Evolutionary conservation across 1,139 yeast genomes (phyloP), one percentile per base, ranked within the genome.

Genomic region (Nakaseomyces bracarensis): DNA sequence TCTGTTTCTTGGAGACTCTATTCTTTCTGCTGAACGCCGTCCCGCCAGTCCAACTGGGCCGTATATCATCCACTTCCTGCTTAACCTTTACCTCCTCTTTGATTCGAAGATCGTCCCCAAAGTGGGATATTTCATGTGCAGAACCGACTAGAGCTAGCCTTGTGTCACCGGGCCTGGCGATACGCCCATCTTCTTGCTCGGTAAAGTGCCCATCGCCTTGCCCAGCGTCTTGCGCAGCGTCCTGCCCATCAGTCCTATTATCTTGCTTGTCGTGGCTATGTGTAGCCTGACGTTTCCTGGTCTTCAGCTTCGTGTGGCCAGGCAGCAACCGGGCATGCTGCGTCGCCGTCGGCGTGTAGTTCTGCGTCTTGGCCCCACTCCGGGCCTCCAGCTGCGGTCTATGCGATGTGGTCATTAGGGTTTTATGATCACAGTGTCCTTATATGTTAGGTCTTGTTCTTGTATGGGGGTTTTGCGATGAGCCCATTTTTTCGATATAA

Each of bases 351-450:
- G 68, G 63, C 44, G 61, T 30, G 22, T 30, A 30, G 22, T 18
- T 30, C 34, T 16, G 22, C 22, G 34, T 30, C 39, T 68, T 70
- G 51, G 76, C 75, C 3, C 96, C 96, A 53, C 78, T 72, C 44
- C 94, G 87, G 46, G 91, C 84, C 55, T 87, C 96, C 48, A 85
- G 71, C 7, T 94, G 85, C 0, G 96, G 96, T 59, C 94, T 72
- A 58, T 85, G 95, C 39, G 93, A 91, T 2, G 95, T 81, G 1
- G 95, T 82, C 95, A 85, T 85, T 18, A 15, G 8, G 7, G 19
- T 28, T 14, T 22, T 22, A 22, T 22, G 7, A 22, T 7, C 25
- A 22, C 7, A 7, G 9, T 14, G 33, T 28, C 8, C 7, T 28
- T 11, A 11, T 28, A 10, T n/a, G 9, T 8, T 9, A 10, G 14